Percentiles rank a stretch among this genome's conserved stretches.
These are phyloP conservation scores for Scytalidium lignicola DNA, from an alignment of 2,329 filamentous ascomycete species.

Conservation along the genomic window DNA sequence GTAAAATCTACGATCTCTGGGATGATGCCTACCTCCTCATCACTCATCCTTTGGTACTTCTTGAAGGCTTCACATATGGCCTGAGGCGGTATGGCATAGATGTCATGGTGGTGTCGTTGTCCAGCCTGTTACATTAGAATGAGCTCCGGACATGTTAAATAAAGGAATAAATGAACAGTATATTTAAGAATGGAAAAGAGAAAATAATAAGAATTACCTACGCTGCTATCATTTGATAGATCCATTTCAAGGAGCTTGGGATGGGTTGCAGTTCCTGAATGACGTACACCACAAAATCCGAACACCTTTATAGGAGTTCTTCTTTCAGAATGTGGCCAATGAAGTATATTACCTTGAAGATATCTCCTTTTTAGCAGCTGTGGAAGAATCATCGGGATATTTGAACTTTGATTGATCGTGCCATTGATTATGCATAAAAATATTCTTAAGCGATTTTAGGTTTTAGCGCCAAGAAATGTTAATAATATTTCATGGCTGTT, in stretches of 20 bases:
- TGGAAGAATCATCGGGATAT: too few species aligned
- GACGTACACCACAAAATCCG: not conserved
- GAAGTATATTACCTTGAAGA: not conserved
- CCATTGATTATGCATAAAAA: too few species aligned
- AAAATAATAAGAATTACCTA: not conserved
- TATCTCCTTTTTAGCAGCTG: not conserved
- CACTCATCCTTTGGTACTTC: conserved; percentile 25
- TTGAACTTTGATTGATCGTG: too few species aligned
- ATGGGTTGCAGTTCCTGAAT: not conserved
- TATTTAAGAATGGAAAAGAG: not conserved
- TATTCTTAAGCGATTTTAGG: too few species aligned
- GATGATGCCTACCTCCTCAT: conserved; percentile 18
- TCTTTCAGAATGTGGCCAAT: not conserved
- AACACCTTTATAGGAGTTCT: not conserved
- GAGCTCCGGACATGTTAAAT: not conserved
- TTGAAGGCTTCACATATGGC: conserved; percentile 27
- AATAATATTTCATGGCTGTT: too few species aligned
- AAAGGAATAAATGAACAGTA: not conserved
- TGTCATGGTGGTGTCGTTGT: conserved; percentile 17
- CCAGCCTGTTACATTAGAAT: not conserved
- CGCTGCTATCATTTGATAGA: not conserved
- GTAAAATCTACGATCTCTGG: conserved; percentile 24
- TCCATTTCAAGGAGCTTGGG: not conserved
- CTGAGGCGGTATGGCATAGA: conserved; percentile 27
- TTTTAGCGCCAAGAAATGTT: too few species aligned